Conservation (phyloP, 2,329 filamentous ascomycete species). For the Colletotrichum brevisporum region DNA sequence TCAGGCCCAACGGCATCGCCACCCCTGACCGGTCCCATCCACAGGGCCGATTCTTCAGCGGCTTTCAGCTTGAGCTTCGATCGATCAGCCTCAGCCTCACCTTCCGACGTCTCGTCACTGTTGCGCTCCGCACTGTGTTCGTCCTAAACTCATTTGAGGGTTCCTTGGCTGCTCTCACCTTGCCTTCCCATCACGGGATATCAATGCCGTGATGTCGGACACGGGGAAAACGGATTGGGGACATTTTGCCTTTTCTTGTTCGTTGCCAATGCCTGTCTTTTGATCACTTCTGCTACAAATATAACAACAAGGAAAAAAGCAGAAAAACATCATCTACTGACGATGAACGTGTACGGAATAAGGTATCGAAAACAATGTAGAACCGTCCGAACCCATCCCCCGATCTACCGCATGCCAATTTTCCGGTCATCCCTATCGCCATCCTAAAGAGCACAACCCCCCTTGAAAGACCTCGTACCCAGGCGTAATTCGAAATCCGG, state of each 20-base stretch:
- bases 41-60: conserved; percentile 28
- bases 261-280: conserved; percentile 9
- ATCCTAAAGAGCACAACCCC: conserved; percentile 6
- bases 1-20: neutral
- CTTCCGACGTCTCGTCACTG: neutral
- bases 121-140: conserved; percentile 25
- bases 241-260: neutral
- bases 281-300: conserved; percentile 1
- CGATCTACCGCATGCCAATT: conserved; percentile 23
- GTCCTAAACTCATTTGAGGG: conserved; percentile 1
- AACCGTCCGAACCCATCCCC: conserved; percentile 25
- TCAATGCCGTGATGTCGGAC: too few species aligned
- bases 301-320: conserved; percentile 14
- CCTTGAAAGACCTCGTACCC: conserved; percentile 2
- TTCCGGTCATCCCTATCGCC: conserved; percentile 18
- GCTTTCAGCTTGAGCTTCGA: neutral
- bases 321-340: conserved; percentile 32
- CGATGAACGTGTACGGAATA: conserved; percentile 32
- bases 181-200: too few species aligned
- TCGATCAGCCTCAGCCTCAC: conserved; percentile 13
- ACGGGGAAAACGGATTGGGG: too few species aligned
- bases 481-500: too few species aligned
- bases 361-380: conserved; percentile 34
- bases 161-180: neutral
- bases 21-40: conserved; percentile 1